These are phyloP conservation scores for Magnusiomyces suaveolens DNA, from an alignment of 1,139 yeast species.

Conservation along the genomic window DNA sequence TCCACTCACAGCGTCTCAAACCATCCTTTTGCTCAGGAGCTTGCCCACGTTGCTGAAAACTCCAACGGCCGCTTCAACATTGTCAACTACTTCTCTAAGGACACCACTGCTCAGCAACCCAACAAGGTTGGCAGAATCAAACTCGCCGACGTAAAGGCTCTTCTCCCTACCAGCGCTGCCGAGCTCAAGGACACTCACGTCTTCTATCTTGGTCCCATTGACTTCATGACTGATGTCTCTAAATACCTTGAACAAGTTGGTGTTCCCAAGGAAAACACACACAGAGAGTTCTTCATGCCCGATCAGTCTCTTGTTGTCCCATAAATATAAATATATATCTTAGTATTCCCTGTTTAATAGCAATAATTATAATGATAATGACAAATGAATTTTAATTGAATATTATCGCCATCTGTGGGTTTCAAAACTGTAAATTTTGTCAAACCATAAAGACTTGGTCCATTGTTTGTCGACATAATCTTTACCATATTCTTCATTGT, in stretches of 20 bases:
- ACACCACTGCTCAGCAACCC: slow-evolving; percentile 1
- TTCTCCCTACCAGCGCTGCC: slow-evolving; percentile 1
- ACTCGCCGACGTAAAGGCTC: slow-evolving; percentile 16
- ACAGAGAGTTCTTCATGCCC: slow-evolving; percentile 14
- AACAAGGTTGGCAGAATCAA: slow-evolving; percentile 15
- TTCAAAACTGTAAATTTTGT: no score
- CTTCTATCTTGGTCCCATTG: slow-evolving; percentile 13
- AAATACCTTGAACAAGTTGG: slow-evolving; percentile 10
- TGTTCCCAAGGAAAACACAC: slow-evolving; percentile 12
- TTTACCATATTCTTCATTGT: no score
- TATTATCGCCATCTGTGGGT: no score
- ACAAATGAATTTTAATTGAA: no score
- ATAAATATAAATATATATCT: no score
- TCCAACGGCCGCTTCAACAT: slow-evolving; percentile 17
- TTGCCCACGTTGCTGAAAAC: slow-evolving; percentile 14
- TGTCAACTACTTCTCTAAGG: slow-evolving; percentile 17
- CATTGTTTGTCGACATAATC: no score
- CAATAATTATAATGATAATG: no score
- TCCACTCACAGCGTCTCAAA: slow-evolving; percentile 19
- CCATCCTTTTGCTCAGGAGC: slow-evolving; percentile 19
- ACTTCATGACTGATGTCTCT: slow-evolving; percentile 13
- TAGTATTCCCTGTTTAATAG: no score
- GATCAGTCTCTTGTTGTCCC: slow-evolving; percentile 12
- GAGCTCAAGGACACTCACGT: slow-evolving; percentile 6
- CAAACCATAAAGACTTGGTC: no score